A percentile compares a stretch with the other conserved stretches of the same genome.
phyloP scores from a whole-genome alignment of 176 grass and related monocot genomes.

The Calamus simplicifolius region DNA sequence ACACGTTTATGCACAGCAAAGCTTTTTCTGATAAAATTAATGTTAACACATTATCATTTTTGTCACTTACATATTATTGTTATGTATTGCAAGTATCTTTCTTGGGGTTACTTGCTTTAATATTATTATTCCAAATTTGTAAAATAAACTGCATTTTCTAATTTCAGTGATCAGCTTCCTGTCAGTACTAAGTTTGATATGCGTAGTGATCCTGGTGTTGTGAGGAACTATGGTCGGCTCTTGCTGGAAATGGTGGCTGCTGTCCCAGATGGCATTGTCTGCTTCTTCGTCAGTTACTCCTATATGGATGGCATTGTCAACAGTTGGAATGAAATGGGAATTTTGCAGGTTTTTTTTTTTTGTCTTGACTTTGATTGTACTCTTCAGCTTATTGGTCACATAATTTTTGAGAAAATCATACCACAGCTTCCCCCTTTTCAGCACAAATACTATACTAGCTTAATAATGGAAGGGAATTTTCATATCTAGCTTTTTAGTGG shows the following conservation, averaged over 20 bases:
- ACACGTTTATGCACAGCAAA: too few species aligned
- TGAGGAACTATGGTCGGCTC: conserved; percentile 85
- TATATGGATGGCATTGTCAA: conserved; percentile 99
- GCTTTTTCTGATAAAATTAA: too few species aligned
- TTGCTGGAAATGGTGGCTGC: conserved; percentile 89
- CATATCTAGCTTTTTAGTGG: too few species aligned
- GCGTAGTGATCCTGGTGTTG: conserved; percentile 93
- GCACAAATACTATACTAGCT: too few species aligned
- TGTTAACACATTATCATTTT: too few species aligned
- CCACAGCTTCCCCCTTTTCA: too few species aligned
- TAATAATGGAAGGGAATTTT: too few species aligned
- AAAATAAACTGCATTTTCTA: neutral
- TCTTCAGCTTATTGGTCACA: too few species aligned
- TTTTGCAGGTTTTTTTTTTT: conserved; percentile 65
- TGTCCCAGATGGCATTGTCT: conserved; percentile 93
- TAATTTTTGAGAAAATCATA: too few species aligned
- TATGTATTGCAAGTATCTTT: neutral
- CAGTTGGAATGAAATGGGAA: conserved; percentile 97
- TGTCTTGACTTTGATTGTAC: neutral
- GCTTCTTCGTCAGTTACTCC: conserved; percentile 95
- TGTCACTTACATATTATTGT: neutral
- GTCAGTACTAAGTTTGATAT: conserved; percentile 96
- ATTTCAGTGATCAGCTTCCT: conserved; percentile 86
- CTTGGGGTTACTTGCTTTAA: neutral
- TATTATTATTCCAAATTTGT: neutral